Percentiles rank a stretch among this genome's conserved stretches.
Conservation (phyloP, 2,329 filamentous ascomycete genomes). For the Alternaria rosae region DNA sequence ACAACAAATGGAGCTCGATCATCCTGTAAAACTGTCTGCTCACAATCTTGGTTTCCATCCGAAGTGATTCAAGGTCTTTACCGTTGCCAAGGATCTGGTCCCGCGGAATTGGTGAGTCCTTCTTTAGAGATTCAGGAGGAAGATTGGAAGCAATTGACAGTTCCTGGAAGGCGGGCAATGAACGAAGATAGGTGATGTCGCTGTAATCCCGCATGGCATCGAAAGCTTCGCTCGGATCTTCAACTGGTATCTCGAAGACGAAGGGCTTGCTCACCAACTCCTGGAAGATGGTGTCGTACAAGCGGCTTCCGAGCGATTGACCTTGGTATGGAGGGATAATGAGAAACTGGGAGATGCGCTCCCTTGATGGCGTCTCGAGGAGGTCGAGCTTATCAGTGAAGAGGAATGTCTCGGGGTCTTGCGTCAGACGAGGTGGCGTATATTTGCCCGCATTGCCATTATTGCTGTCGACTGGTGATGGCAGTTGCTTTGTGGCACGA, state of each 20-base stretch:
- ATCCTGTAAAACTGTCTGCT: conserved; percentile 78
- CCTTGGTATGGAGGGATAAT: conserved; percentile 88
- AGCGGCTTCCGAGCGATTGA: conserved; percentile 76
- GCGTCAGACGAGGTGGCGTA: conserved; percentile 32
- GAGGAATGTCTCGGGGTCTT: conserved; percentile 40
- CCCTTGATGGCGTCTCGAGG: conserved; percentile 74
- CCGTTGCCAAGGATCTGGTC: conserved; percentile 65
- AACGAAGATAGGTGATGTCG: conserved; percentile 72
- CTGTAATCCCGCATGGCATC: conserved; percentile 79
- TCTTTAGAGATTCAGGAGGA: conserved; percentile 60
- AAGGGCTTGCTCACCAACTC: conserved; percentile 71
- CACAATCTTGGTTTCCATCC: conserved; percentile 72
- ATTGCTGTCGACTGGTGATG: conserved; percentile 37
- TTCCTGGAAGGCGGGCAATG: conserved; percentile 63
- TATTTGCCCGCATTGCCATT: conserved; percentile 53
- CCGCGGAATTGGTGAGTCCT: conserved; percentile 58
- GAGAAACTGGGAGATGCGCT: conserved; percentile 91
- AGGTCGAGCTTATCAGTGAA: conserved; percentile 51
- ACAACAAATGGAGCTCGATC: conserved; percentile 76
- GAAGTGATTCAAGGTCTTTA: conserved; percentile 63
- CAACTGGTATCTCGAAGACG: conserved; percentile 85
- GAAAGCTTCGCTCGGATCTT: conserved; percentile 90
- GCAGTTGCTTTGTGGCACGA: conserved; percentile 46
- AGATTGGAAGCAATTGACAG: conserved; percentile 62
- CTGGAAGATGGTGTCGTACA: conserved; percentile 82